Evolutionary conservation across 2,329 filamentous ascomycete genomes (phyloP).

Genomic region (Sordariomycetes sp.): DNA sequence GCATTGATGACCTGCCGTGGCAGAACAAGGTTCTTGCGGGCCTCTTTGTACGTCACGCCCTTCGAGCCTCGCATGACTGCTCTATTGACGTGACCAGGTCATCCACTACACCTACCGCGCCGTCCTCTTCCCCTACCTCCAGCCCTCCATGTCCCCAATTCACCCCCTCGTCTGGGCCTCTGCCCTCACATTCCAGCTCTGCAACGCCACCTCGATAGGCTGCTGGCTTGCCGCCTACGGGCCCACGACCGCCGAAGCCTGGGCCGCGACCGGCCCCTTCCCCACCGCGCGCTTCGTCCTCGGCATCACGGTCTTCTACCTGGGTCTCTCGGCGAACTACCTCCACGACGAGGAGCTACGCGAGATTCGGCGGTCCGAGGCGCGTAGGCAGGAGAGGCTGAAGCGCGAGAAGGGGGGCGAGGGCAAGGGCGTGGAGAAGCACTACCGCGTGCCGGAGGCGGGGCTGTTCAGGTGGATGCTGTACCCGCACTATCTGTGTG

Average conservation of each 20-base stretch:
- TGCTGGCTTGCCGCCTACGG: slow-evolving; percentile 77
- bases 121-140: slow-evolving; percentile 65
- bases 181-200: slow-evolving; percentile 62
- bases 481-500: slow-evolving; percentile 88
- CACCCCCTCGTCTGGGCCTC: slow-evolving; percentile 52
- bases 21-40: slow-evolving; percentile 65
- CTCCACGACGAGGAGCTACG: slow-evolving; percentile 84
- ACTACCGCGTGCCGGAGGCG: slow-evolving; percentile 76
- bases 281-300: slow-evolving; percentile 33
- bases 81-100: slow-evolving; percentile 26
- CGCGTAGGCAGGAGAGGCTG: slow-evolving; percentile 37
- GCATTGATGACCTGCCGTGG: slow-evolving; percentile 52
- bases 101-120: slow-evolving; percentile 90
- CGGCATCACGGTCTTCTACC: slow-evolving; percentile 63
- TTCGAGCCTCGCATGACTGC: slow-evolving; percentile 3
- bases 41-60: slow-evolving; percentile 37
- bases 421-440: slow-evolving; percentile 48
- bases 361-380: slow-evolving; percentile 65
- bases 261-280: slow-evolving; percentile 25
- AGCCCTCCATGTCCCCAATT: slow-evolving; percentile 88
- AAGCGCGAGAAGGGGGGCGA: slow-evolving; percentile 12
- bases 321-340: slow-evolving; percentile 69
- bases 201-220: slow-evolving; percentile 67
- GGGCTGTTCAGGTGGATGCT: slow-evolving; percentile 74
- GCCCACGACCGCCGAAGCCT: slow-evolving; percentile 41